Evolutionary conservation across 306 rosid genomes (phyloP).

Genomic region (Casuarina cunninghamiana): DNA sequence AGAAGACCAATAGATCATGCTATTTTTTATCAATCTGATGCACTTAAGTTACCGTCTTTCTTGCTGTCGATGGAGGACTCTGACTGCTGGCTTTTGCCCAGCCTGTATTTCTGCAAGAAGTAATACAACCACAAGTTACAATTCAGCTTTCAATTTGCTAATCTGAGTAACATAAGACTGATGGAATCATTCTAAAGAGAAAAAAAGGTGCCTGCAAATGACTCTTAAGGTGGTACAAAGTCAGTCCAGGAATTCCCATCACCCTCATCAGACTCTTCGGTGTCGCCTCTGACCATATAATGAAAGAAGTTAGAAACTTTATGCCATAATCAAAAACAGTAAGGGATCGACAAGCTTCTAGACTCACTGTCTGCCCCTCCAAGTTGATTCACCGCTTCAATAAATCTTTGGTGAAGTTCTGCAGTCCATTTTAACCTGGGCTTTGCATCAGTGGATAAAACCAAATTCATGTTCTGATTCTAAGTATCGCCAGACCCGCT

Average conservation of each 20-base stretch:
- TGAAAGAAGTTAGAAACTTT: slow-evolving; percentile 17
- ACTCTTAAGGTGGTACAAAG: slow-evolving; percentile 95
- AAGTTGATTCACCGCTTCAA: slow-evolving; percentile 77
- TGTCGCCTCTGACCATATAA: slow-evolving; percentile 74
- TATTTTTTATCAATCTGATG: slow-evolving; percentile 10
- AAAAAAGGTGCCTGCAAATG: slow-evolving; percentile 76
- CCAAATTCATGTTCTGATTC: slow-evolving; percentile 78
- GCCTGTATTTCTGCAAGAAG: slow-evolving; percentile 72
- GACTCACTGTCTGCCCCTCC: slow-evolving; percentile 94
- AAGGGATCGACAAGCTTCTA: slow-evolving; percentile 15
- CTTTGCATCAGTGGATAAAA: slow-evolving; percentile 88
- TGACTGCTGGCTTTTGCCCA: slow-evolving; percentile 70
- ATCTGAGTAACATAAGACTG: neutral
- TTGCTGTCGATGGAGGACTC: slow-evolving; percentile 55
- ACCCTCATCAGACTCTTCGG: slow-evolving; percentile 90
- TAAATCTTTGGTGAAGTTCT: slow-evolving; percentile 86
- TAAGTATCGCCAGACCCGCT: slow-evolving; percentile 55
- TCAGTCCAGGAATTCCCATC: slow-evolving; percentile 91
- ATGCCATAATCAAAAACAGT: neutral
- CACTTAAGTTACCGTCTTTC: slow-evolving; percentile 58
- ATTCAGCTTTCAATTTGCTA: neutral
- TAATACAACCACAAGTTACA: slow-evolving; percentile 25
- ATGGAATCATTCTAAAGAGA: slow-evolving; percentile 24
- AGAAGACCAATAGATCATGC: slow-evolving; percentile 26
- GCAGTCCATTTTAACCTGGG: slow-evolving; percentile 96